Base-by-base conservation (phyloP, 345 rosid species). In the Rhodomyrtus tomentosa region DNA sequence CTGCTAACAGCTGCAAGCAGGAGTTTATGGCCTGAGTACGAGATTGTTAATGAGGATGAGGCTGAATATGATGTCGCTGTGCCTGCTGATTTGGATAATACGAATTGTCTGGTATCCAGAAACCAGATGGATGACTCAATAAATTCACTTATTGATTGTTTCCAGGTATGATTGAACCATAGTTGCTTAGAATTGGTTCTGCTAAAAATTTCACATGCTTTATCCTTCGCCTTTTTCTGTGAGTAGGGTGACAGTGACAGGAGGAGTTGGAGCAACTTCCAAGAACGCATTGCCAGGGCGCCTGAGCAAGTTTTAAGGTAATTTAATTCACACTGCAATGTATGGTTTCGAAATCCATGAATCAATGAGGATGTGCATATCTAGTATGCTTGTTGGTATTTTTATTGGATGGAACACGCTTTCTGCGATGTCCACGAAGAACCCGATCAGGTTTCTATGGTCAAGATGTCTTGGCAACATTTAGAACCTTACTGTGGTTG, bases 261-360 rank as follows among this genome's bases (percentile, higher is more conserved):
- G 85, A 91, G 87, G 87, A 87, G 85, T 82, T 93, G 94, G 94
- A 94, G 92, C 22, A 86, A 89, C 82, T 95, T 95, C 83, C 94
- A 94, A 88, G 91, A 86, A 85, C 91, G 89, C 51, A 83, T 94
- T 84, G 90, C 83, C 85, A 95, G 88, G 89, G 96, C 98, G 29
- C 98, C 98, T 74, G 96, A 90, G 62, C 99, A 97, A 92, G 95
- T 95, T 42, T 86, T 95, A 89, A 95, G 99, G 99, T 95, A 80
- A 87, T 74, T 86, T 20, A 36, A 32, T 68, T 68, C 79, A 36
- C 38, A 68, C 7, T 68, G 79, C 45, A 68, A 68, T 68, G 25
- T 68, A 36, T 68, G 79, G 45, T 36, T 68, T 68, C 18, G 79
- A 68, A 36, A 36, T 68, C 45, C 79, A 36, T 32, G 79, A 36